Base-by-base conservation (phyloP, 495 filamentous ascomycete species). In the Podospora didyma region DNA sequence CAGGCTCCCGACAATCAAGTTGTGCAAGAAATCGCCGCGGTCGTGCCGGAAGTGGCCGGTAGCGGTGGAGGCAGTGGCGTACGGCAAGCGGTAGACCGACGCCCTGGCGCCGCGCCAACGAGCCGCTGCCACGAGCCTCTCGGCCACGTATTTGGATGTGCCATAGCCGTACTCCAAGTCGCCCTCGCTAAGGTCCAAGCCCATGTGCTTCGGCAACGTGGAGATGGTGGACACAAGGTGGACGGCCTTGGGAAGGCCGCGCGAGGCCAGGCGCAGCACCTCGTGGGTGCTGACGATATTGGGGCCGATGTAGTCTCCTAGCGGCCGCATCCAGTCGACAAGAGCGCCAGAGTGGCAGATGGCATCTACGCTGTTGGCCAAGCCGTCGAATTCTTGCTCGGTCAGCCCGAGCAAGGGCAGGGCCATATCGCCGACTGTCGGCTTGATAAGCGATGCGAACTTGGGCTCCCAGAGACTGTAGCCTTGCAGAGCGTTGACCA, bases 251-350 rank as follows among this genome's bases (percentile, higher is more conserved):
- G 35, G 57, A 34, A 60, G 56, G 19, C 66, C 69, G 53, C 41
- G 31, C 11, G 67, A 68, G 20, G 69, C 69, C 9, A 71, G 64
- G 17, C 69, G 67, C 3, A 71, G 62, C n/a, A 69, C 41, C 51
- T 71, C 69, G 50, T 71, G 69, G 23, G 69, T 60, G 51, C 67
- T 56, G n/a, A 70, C 39, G 37, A 70, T 60, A 47, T 70, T 70
- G 56, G 68, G 68, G 14, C 65, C 69, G 48, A 72, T 34, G 54
- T 72, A 70, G 23, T 70, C 65, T 19, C 62, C 56, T 34, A 72
- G 50, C 10, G 62, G 67, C 11, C 58, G 69, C 65, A 72, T 63
- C 69, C 67, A 72, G 51, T 72, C 69, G 17, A 72, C 69, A 19
- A 70, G 63, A 47, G 60, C 65, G 3, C 62, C 69, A 3, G 69